Percentiles rank a stretch among this genome's conserved stretches.
These are phyloP conservation scores for Penicillium desertorum DNA, from an alignment of 495 filamentous ascomycete species.

Conservation along the genomic window DNA sequence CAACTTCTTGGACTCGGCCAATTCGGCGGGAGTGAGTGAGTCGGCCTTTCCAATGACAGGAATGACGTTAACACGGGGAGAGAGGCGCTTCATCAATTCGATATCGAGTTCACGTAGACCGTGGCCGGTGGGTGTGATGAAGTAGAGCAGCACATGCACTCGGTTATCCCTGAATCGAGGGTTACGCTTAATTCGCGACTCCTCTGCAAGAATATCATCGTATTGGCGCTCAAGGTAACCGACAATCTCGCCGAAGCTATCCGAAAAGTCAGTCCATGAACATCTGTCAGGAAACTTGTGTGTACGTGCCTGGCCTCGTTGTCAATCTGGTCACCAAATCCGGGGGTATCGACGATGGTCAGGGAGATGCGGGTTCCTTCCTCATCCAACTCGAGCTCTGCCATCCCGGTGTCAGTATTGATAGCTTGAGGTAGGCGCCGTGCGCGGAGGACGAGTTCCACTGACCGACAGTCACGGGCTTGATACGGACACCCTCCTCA, in stretches of 20 bases:
- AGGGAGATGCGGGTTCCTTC: conserved; percentile 97
- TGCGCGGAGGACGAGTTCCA: conserved; percentile 20
- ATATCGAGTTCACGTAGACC: conserved; percentile 98
- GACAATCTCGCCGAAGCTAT: conserved; percentile 92
- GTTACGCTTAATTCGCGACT: conserved; percentile 99
- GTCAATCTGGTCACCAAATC: conserved; percentile 98
- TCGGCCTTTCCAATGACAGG: conserved; percentile 98
- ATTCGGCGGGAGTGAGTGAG: conserved; percentile 91
- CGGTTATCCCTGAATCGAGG: conserved; percentile 98
- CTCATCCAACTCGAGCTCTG: conserved; percentile 95
- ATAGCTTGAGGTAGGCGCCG: not conserved
- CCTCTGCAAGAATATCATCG: conserved; percentile 97
- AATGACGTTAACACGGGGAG: conserved; percentile 97
- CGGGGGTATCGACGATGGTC: conserved; percentile 97
- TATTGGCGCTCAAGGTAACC: conserved; percentile 98
- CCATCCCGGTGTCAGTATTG: conserved; percentile 10
- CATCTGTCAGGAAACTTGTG: not conserved
- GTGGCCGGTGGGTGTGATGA: conserved; percentile 97
- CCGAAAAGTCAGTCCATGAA: conserved; percentile 28
- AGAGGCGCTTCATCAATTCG: conserved; percentile 98
- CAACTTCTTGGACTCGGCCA: conserved; percentile 98
- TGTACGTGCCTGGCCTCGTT: conserved; percentile 87
- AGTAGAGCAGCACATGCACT: conserved; percentile 96
- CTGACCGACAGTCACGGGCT: conserved; percentile 96
- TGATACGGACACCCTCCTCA: conserved; percentile 96